Percentiles rank a stretch among this genome's conserved stretches.
Conservation (phyloP, 306 rosid genomes). For the Neltuma alba region DNA sequence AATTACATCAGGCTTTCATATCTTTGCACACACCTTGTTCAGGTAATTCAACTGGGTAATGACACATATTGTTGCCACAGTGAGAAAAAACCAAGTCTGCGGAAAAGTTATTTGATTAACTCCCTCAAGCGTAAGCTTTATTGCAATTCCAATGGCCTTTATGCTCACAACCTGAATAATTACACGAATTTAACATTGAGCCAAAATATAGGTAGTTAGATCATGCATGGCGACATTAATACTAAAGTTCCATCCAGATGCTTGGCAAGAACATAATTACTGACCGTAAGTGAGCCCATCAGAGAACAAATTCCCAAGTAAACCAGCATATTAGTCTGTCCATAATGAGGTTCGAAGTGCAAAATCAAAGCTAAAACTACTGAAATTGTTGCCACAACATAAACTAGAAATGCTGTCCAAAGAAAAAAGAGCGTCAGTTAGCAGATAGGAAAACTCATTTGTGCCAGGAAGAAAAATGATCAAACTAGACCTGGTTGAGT, state of each 20-base stretch:
- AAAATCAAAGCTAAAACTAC: slow-evolving; percentile 71
- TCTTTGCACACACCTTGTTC: slow-evolving; percentile 69
- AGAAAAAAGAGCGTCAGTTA: slow-evolving; percentile 28
- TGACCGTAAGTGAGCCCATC: slow-evolving; percentile 92
- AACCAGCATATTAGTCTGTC: slow-evolving; percentile 77
- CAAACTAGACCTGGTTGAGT: slow-evolving; percentile 75
- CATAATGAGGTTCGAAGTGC: slow-evolving; percentile 86
- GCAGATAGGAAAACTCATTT: slow-evolving; percentile 1
- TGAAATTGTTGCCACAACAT: slow-evolving; percentile 64
- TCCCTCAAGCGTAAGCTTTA: slow-evolving; percentile 90
- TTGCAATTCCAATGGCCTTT: slow-evolving; percentile 94
- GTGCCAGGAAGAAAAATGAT: neutral
- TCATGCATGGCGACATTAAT: slow-evolving; percentile 4
- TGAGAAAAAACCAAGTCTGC: slow-evolving; percentile 89
- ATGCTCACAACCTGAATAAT: slow-evolving; percentile 84
- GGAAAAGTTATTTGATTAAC: slow-evolving; percentile 83
- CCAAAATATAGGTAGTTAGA: slow-evolving; percentile 20
- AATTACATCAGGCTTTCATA: slow-evolving; percentile 17
- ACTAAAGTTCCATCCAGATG: slow-evolving; percentile 14
- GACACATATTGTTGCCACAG: slow-evolving; percentile 80
- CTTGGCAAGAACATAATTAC: slow-evolving; percentile 38
- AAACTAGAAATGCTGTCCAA: slow-evolving; percentile 66
- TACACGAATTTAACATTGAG: slow-evolving; percentile 15
- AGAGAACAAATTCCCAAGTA: slow-evolving; percentile 93
- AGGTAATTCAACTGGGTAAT: slow-evolving; percentile 87